Conservation (phyloP, 306 rosid genomes). For the Glycine latifolia region DNA sequence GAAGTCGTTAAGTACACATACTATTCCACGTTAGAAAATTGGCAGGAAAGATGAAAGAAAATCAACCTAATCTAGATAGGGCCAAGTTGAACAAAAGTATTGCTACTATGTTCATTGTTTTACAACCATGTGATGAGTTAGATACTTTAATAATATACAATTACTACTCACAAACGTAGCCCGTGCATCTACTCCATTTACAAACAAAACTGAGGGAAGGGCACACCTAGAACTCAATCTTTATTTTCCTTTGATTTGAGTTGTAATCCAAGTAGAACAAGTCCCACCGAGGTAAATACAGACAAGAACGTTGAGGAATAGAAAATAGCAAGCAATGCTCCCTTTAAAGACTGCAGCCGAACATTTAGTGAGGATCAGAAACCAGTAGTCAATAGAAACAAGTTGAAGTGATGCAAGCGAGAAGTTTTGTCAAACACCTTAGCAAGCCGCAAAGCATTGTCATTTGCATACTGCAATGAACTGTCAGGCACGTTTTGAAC, state of each 20-base stretch:
- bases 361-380: constrained; percentile 30
- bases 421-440: constrained; percentile 66
- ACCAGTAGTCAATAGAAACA: constrained; percentile 12
- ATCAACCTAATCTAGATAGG: no score
- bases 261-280: constrained; percentile 78
- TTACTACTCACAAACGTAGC: constrained; percentile 22
- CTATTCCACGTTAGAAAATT: no score
- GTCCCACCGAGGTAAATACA: constrained; percentile 67
- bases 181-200: constrained; percentile 42
- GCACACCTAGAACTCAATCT: constrained; percentile 47
- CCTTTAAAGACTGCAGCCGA: constrained; percentile 74
- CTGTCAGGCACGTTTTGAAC: constrained; percentile 77
- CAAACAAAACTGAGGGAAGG: constrained; percentile 39
- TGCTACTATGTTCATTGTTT: no score
- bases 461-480: constrained; percentile 84
- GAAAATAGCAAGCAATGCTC: constrained; percentile 74
- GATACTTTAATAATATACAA: constrained; percentile 11
- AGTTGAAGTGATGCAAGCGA: constrained; percentile 8
- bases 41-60: no score
- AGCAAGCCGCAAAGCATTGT: constrained; percentile 82
- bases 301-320: constrained; percentile 76
- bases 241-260: constrained; percentile 62
- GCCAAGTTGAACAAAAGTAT: no score
- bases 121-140: no score
- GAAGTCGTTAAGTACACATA: no score